phyloP scores from a whole-genome alignment of 2,329 filamentous ascomycete species.

The Chaetomium globosum region DNA sequence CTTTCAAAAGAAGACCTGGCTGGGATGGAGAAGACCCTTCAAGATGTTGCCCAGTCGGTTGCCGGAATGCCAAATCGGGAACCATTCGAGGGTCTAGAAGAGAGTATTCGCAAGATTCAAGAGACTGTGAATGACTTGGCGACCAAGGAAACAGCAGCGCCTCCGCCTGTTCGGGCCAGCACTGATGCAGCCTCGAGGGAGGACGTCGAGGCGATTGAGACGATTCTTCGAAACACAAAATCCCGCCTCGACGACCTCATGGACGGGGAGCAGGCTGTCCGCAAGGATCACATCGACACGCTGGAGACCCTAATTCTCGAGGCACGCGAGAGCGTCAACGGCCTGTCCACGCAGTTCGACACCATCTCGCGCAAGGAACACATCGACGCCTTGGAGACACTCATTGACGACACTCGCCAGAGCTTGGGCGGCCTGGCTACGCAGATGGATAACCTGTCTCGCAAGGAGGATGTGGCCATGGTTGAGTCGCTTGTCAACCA shows the following conservation, averaged over 20 bases:
- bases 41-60: slow-evolving; percentile 46
- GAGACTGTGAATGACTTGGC: slow-evolving; percentile 42
- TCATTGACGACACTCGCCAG: slow-evolving; percentile 74
- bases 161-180: slow-evolving; percentile 32
- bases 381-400: slow-evolving; percentile 64
- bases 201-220: slow-evolving; percentile 88
- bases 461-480: slow-evolving; percentile 75
- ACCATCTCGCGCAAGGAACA: slow-evolving; percentile 67
- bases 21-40: slow-evolving; percentile 55
- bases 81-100: slow-evolving; percentile 32
- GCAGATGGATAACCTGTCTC: slow-evolving; percentile 69
- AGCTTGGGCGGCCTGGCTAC: slow-evolving; percentile 66
- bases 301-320: slow-evolving; percentile 70
- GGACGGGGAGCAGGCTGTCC: slow-evolving; percentile 69
- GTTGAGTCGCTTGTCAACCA: slow-evolving; percentile 80
- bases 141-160: slow-evolving; percentile 34
- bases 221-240: slow-evolving; percentile 85
- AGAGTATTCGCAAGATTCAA: slow-evolving; percentile 35
- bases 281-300: slow-evolving; percentile 65
- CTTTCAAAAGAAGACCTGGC: slow-evolving; percentile 41
- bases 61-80: slow-evolving; percentile 28
- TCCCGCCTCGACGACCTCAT: slow-evolving; percentile 80
- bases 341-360: slow-evolving; percentile 68
- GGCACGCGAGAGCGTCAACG: slow-evolving; percentile 72
- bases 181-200: slow-evolving; percentile 69